Base-by-base conservation (phyloP, 2,329 filamentous ascomycete species). In the Paraconiothyrium brasiliense region DNA sequence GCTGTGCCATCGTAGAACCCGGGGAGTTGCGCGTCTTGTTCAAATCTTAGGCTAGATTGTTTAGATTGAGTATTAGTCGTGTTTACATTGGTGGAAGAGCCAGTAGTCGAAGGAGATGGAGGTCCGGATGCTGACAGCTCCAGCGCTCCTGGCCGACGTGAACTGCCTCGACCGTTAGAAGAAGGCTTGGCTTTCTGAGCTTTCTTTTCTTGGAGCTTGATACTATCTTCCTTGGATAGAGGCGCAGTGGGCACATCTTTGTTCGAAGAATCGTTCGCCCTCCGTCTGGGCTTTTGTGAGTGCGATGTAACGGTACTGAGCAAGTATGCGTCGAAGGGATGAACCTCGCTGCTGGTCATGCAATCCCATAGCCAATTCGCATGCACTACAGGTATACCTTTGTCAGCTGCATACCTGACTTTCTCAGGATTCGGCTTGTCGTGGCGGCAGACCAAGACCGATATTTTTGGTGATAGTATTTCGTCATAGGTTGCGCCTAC, bases 321-420 rank as follows among this genome's bases (percentile, higher is more conserved):
- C 27, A 72, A 60, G 54, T 76, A 87, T 34, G 80, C 76, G 24
- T 81, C 77, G 54, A 84, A 84, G 11, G 83, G 71, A 59, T 85
- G 80, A 68, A 80, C 82, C 57, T 81, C 76, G 34, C 86, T 71
- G 49, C 73, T 76, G 57, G 84, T 83, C 54, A 97, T 88, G 67
- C 91, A 95, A 55, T 90, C 86, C 89, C 92, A 95, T 2, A 99
- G 83, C 95, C 95, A 99, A 24, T 90, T 87, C 20, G 88, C 87
- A 8, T 86, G 86, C 11, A 98, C 91, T n/a, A 94, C 88, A 1
- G 93, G 92, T 11, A 98, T 90, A 4, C 85, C 85, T 84, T 92
- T 92, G 69, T 89, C 85, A 9, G 88, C 76, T 0, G 93, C 93
- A 72, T 92, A 89, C 48, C 90, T 87, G 20, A 95, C 82, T 79